phyloP scores from a whole-genome alignment of 2,329 filamentous ascomycete species.

The Dothiorella sarmentorum region DNA sequence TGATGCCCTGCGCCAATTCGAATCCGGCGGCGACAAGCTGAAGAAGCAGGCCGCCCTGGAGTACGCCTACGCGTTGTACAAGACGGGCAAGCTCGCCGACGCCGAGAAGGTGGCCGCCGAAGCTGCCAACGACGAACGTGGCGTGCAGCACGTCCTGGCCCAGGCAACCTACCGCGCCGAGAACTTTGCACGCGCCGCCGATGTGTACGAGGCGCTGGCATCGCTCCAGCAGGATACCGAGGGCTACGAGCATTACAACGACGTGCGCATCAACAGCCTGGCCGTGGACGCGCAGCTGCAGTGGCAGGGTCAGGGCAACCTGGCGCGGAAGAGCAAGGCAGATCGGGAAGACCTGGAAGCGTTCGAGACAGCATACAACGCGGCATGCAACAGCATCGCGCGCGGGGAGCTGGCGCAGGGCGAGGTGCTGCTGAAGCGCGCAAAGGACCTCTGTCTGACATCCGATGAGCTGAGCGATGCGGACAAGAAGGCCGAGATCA shows the following conservation, averaged over 20 bases:
- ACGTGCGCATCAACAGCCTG: conserved; percentile 71
- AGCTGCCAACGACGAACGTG: conserved; percentile 43
- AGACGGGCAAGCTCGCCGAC: conserved; percentile 65
- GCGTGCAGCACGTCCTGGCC: conserved; percentile 58
- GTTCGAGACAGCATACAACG: conserved; percentile 81
- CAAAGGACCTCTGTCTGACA: conserved; percentile 66
- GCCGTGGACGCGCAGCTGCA: conserved; percentile 70
- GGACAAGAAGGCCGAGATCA: conserved; percentile 70
- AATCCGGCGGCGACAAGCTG: conserved; percentile 59
- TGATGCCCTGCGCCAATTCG: conserved; percentile 68
- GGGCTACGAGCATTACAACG: conserved; percentile 62
- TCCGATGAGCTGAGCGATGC: conserved; percentile 70
- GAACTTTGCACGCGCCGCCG: conserved; percentile 64
- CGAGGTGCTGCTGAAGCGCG: conserved; percentile 64
- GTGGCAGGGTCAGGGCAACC: conserved; percentile 59
- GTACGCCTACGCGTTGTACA: conserved; percentile 80
- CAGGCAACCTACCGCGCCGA: conserved; percentile 65
- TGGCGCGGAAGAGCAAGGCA: conserved; percentile 54
- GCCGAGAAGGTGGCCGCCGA: conserved; percentile 54
- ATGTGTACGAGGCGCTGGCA: conserved; percentile 61
- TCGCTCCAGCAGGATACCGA: conserved; percentile 41
- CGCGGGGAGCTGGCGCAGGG: conserved; percentile 64
- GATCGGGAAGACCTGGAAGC: conserved; percentile 61
- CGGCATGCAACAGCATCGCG: conserved; percentile 69
- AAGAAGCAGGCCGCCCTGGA: conserved; percentile 63